Conservation (phyloP, 225 moss, liverwort and hornwort genomes). For the Takakia lepidozioides region DNA sequence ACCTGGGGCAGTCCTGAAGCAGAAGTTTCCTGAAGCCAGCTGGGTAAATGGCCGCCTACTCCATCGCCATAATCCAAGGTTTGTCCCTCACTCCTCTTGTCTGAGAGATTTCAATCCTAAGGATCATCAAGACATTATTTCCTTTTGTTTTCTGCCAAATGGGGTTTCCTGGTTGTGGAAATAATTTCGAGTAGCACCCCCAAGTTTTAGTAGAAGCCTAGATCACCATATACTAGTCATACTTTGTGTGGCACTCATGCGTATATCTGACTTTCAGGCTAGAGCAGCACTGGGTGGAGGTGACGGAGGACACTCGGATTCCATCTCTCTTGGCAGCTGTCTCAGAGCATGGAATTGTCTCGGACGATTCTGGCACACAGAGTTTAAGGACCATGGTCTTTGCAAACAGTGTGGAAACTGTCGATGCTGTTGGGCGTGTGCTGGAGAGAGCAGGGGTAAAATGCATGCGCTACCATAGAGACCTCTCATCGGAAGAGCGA, state of each 20-base stretch:
- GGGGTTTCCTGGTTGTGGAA: no score
- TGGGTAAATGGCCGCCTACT: slow-evolving; percentile 67
- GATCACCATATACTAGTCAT: no score
- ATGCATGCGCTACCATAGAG: slow-evolving; percentile 73
- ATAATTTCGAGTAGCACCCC: no score
- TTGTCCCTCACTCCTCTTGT: background rate
- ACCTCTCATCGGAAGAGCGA: slow-evolving; percentile 57
- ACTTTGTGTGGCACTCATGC: no score
- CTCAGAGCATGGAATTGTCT: slow-evolving; percentile 7
- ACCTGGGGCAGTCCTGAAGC: slow-evolving; percentile 76
- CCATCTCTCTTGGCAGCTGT: slow-evolving; percentile 53
- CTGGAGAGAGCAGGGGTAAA: slow-evolving; percentile 55
- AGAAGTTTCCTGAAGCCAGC: slow-evolving; percentile 65
- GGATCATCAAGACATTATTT: no score
- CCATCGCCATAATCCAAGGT: slow-evolving; percentile 89
- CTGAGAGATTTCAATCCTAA: no score
- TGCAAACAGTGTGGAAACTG: slow-evolving; percentile 82
- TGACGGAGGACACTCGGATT: slow-evolving; percentile 42
- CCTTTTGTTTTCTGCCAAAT: no score
- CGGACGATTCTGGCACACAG: slow-evolving; percentile 15
- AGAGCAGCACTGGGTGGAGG: slow-evolving; percentile 73
- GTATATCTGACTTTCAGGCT: no score
- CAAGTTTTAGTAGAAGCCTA: no score
- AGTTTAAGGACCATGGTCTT: slow-evolving; percentile 69
- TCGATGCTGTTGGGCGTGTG: slow-evolving; percentile 65